Conservation (phyloP, 164 flowering plant species). For the Pachysandra terminalis region DNA sequence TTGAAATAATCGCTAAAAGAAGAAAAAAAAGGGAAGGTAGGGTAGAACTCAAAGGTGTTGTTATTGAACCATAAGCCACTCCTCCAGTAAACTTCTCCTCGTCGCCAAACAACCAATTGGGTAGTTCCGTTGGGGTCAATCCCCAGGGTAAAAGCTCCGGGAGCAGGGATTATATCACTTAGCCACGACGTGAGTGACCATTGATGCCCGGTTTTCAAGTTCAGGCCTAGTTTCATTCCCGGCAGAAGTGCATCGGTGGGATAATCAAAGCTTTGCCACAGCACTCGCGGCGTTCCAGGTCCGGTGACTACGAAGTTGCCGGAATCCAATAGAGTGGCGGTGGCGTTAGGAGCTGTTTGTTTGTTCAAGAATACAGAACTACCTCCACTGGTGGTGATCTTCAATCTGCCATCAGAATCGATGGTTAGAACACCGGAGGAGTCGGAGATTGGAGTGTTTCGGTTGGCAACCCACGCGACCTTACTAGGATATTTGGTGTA, state of each 20-base stretch:
- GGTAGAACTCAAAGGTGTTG: neutral
- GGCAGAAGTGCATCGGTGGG: slow-evolving; percentile 35
- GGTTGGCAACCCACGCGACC: slow-evolving; percentile 18
- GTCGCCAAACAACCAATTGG: slow-evolving; percentile 16
- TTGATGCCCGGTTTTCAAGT: slow-evolving; percentile 14
- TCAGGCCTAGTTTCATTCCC: slow-evolving; percentile 31
- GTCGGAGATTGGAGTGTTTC: slow-evolving; percentile 7
- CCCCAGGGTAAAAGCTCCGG: slow-evolving; percentile 24
- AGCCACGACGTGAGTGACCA: slow-evolving; percentile 28
- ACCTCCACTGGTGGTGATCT: neutral
- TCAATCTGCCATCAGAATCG: slow-evolving; percentile 4
- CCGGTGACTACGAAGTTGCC: slow-evolving; percentile 33
- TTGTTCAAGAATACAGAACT: neutral
- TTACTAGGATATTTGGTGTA: neutral
- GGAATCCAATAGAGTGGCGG: slow-evolving; percentile 15
- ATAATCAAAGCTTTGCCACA: slow-evolving; percentile 44
- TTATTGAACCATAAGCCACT: slow-evolving; percentile 13
- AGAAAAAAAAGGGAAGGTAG: too few relatives aligned
- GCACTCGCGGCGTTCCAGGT: slow-evolving; percentile 7
- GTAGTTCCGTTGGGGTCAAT: slow-evolving; percentile 13
- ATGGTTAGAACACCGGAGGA: slow-evolving; percentile 6
- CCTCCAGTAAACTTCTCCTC: slow-evolving; percentile 6
- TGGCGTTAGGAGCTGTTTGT: neutral
- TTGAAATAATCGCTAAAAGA: too few relatives aligned
- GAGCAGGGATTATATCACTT: slow-evolving; percentile 9